A percentile compares a stretch with the other conserved stretches of the same genome.
Conservation (phyloP, 2,329 filamentous ascomycete species). For the Ascochyta fabae region DNA sequence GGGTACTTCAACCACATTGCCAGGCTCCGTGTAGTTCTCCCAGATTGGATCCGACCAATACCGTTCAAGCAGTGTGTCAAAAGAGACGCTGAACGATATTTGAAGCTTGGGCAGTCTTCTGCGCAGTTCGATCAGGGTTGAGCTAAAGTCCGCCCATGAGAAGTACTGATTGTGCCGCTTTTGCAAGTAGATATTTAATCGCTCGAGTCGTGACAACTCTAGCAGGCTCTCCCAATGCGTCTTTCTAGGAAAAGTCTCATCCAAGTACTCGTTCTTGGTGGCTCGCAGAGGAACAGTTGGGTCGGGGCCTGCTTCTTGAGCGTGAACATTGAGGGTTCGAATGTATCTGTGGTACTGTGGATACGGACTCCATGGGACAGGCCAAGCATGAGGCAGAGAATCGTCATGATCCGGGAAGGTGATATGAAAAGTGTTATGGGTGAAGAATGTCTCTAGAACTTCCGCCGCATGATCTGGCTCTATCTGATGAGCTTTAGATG, state of each 20-base stretch:
- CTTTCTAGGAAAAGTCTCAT: neutral
- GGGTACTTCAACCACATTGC: neutral
- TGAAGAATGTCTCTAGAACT: constrained; percentile 21
- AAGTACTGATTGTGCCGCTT: constrained; percentile 11
- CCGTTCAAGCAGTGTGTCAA: constrained; percentile 17
- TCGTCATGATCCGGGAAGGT: neutral
- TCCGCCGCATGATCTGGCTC: constrained; percentile 14
- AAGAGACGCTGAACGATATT: constrained; percentile 19
- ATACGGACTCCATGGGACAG: neutral
- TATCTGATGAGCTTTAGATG: neutral
- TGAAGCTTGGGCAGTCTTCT: constrained; percentile 4
- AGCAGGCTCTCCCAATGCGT: constrained; percentile 17
- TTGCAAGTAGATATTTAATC: constrained; percentile 17
- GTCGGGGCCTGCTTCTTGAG: constrained; percentile 5
- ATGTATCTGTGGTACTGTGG: constrained; percentile 12
- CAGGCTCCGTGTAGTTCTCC: constrained; percentile 3
- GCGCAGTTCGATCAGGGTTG: constrained; percentile 20
- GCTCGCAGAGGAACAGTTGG: neutral
- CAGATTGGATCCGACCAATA: constrained; percentile 15
- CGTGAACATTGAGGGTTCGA: constrained; percentile 17
- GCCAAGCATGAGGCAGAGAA: neutral
- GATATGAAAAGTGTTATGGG: constrained; percentile 15
- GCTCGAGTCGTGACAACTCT: constrained; percentile 14
- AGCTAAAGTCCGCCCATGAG: constrained; percentile 20
- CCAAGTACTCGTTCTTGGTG: neutral